Conservation (phyloP, 2,329 filamentous ascomycete genomes). For the Aureobasidium melanogenum region DNA sequence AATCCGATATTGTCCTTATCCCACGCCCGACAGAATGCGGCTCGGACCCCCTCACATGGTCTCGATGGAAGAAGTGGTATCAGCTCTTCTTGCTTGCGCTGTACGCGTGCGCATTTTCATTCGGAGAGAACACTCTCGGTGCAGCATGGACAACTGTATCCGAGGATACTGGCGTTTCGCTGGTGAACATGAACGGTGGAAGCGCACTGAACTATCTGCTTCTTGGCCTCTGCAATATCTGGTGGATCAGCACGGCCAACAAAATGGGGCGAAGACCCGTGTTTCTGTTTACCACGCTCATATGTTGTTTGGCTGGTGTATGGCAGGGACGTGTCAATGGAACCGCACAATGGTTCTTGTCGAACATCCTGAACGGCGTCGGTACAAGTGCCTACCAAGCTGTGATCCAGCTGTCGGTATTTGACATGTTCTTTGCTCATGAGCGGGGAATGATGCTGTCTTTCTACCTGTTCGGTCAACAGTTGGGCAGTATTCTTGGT, state of each 20-base stretch:
- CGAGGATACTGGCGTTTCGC: slow-evolving; percentile 28
- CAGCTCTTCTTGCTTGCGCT: slow-evolving; percentile 31
- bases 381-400: slow-evolving; percentile 31
- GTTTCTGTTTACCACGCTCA: slow-evolving; percentile 27
- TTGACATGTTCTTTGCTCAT: slow-evolving; percentile 33
- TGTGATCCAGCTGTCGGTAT: slow-evolving; percentile 32
- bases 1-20: slow-evolving; percentile 25
- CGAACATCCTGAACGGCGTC: slow-evolving; percentile 25
- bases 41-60: slow-evolving; percentile 25
- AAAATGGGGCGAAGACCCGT: slow-evolving; percentile 33
- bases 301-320: slow-evolving; percentile 24
- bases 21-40: slow-evolving; percentile 25
- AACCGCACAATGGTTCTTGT: slow-evolving; percentile 25
- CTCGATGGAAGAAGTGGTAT: slow-evolving; percentile 31
- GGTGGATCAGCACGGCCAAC: slow-evolving; percentile 29
- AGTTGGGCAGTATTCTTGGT: slow-evolving; percentile 31
- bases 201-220: slow-evolving; percentile 34
- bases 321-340: slow-evolving; percentile 25
- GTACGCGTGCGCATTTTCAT: slow-evolving; percentile 34
- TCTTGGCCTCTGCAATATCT: slow-evolving; percentile 33
- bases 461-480: slow-evolving; percentile 32
- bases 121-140: slow-evolving; percentile 34
- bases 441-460: slow-evolving; percentile 30
- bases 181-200: slow-evolving; percentile 35
- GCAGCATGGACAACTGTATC: slow-evolving; percentile 35